Evolutionary conservation across 805 yeast species (phyloP).

Genomic region (Lipomyces japonicus): DNA sequence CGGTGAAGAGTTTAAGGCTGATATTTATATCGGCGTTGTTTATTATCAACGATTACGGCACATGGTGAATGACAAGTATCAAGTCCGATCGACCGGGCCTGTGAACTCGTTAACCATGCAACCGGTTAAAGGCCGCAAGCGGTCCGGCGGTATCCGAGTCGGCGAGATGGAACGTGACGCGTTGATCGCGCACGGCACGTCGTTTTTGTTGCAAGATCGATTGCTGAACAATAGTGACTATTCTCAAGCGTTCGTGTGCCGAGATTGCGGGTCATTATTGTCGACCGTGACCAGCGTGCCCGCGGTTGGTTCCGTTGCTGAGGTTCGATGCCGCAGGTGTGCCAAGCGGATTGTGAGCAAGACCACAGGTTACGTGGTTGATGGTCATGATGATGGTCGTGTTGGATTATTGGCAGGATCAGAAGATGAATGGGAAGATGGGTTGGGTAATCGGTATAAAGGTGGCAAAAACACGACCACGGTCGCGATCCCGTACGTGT

Average conservation of each 20-base stretch:
- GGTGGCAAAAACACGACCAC: slow-evolving; percentile 95
- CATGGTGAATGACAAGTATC: slow-evolving; percentile 99
- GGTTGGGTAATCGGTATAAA: slow-evolving; percentile 82
- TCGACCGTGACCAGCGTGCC: slow-evolving; percentile 90
- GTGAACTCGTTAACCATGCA: slow-evolving; percentile 97
- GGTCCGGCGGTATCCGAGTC: slow-evolving; percentile 98
- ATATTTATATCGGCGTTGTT: slow-evolving; percentile 94
- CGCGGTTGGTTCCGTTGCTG: slow-evolving; percentile 71
- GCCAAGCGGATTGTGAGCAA: slow-evolving; percentile 58
- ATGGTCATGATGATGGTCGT: slow-evolving; percentile 31
- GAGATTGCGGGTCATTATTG: slow-evolving; percentile 86
- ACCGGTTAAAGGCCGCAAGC: slow-evolving; percentile 98
- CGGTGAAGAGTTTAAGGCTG: slow-evolving; percentile 94
- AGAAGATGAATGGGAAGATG: slow-evolving; percentile 92
- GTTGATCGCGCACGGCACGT: slow-evolving; percentile 95
- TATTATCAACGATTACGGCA: slow-evolving; percentile 98
- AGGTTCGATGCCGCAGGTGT: slow-evolving; percentile 87
- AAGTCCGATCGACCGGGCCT: slow-evolving; percentile 98
- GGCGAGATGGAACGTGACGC: slow-evolving; percentile 99
- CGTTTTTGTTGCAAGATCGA: slow-evolving; percentile 91
- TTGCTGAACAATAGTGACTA: slow-evolving; percentile 92
- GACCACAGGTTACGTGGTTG: slow-evolving; percentile 44
- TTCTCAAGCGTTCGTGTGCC: slow-evolving; percentile 85
- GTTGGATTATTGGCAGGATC: slow-evolving; percentile 52
- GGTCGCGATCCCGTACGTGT: slow-evolving; percentile 93